Evolutionary conservation across 148 eudicot species (phyloP).

Genomic region (Fagopyrum tataricum): DNA sequence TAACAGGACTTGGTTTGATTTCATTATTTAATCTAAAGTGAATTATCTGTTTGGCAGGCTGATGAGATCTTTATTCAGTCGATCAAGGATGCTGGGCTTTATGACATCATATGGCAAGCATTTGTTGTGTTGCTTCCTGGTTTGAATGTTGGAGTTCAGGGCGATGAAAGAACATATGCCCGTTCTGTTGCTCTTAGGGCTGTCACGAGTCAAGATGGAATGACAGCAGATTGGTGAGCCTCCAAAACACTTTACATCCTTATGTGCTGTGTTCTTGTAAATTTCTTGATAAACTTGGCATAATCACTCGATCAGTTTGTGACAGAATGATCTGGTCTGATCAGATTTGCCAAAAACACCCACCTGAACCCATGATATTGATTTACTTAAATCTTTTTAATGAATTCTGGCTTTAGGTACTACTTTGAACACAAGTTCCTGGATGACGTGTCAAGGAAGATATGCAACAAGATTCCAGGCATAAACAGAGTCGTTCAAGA

Average conservation of each 20-base stretch:
- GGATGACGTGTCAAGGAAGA: conserved; percentile 64
- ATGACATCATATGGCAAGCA: conserved; percentile 97
- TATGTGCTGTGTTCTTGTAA: not conserved
- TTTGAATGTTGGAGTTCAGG: conserved; percentile 90
- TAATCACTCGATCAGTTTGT: not conserved
- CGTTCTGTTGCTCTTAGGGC: conserved; percentile 89
- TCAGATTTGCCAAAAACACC: not conserved
- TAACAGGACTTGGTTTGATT: not conserved
- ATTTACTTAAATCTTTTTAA: not conserved
- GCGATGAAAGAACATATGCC: conserved; percentile 90
- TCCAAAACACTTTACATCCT: not conserved
- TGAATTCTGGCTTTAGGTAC: conserved; percentile 44
- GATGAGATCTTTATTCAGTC: conserved; percentile 95
- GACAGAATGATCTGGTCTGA: not conserved
- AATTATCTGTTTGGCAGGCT: conserved; percentile 31
- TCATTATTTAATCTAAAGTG: not conserved
- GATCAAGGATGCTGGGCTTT: conserved; percentile 82
- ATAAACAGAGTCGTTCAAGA: conserved; percentile 87
- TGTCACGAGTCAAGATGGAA: conserved; percentile 96
- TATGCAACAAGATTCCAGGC: conserved; percentile 77
- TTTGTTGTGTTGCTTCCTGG: conserved; percentile 86
- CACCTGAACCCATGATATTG: not conserved
- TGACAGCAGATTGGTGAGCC: conserved; percentile 90
- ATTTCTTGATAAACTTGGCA: no score
- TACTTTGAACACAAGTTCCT: conserved; percentile 78